phyloP scores from a whole-genome alignment of 805 yeast genomes.

The Schwanniomyces yamadae region DNA sequence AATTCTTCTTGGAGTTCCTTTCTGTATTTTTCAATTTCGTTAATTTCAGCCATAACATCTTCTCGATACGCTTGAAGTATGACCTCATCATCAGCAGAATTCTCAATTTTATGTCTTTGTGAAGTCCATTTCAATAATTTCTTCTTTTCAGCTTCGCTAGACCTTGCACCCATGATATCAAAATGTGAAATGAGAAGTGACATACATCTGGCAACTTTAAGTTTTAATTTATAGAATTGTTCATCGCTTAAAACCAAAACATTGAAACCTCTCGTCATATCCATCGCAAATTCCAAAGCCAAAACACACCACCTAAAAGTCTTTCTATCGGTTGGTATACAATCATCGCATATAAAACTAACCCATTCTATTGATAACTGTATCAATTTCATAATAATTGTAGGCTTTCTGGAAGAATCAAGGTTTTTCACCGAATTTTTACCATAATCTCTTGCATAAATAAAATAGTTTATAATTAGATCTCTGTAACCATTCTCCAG shows the following conservation, averaged over 20 bases:
- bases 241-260: slow-evolving; percentile 76
- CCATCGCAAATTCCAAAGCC: slow-evolving; percentile 95
- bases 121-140: slow-evolving; percentile 54
- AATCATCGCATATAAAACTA: slow-evolving; percentile 88
- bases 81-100: slow-evolving; percentile 39
- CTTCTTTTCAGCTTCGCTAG: slow-evolving; percentile 64
- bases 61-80: slow-evolving; percentile 54
- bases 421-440: slow-evolving; percentile 64
- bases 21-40: slow-evolving; percentile 59
- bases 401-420: slow-evolving; percentile 64
- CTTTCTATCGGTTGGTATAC: slow-evolving; percentile 85
- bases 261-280: slow-evolving; percentile 86
- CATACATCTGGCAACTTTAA: slow-evolving; percentile 92
- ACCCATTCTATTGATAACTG: slow-evolving; percentile 87
- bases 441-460: slow-evolving; percentile 80
- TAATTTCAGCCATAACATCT: slow-evolving; percentile 65
- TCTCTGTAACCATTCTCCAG: slow-evolving; percentile 66
- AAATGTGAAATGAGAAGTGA: slow-evolving; percentile 90
- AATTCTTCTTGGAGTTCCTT: slow-evolving; percentile 40
- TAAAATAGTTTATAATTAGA: slow-evolving; percentile 67
- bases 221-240: slow-evolving; percentile 68
- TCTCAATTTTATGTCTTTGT: slow-evolving; percentile 53
- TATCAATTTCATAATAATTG: slow-evolving; percentile 68
- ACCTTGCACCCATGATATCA: slow-evolving; percentile 97
- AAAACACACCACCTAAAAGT: slow-evolving; percentile 96